Conservation (phyloP, 2,329 filamentous ascomycete genomes). For the Ustulina deusta region DNA sequence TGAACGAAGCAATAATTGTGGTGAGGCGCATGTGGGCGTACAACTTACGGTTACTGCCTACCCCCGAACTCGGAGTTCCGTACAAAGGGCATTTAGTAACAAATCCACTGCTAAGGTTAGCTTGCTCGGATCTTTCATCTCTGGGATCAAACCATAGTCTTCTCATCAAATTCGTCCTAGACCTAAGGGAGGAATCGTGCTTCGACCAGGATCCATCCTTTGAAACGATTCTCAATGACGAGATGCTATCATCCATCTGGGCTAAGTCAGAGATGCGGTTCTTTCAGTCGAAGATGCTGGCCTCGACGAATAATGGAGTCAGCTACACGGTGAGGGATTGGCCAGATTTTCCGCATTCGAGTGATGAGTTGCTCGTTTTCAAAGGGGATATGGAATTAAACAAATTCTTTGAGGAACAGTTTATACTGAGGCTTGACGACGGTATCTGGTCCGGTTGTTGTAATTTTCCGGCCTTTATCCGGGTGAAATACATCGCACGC, state of each 20-base stretch:
- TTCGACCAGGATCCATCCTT: conserved; percentile 1
- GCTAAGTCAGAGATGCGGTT: neutral
- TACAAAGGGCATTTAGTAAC: no score
- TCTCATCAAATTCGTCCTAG: neutral
- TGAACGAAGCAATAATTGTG: neutral
- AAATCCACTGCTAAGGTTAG: neutral
- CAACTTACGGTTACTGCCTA: neutral
- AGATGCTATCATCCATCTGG: neutral
- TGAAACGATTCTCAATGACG: neutral
- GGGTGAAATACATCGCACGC: neutral
- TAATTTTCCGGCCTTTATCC: neutral
- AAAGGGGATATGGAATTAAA: no score
- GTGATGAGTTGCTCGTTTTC: no score
- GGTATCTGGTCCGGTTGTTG: neutral
- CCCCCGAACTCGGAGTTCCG: no score
- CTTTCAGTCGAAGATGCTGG: neutral
- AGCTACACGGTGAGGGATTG: no score
- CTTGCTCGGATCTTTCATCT: neutral
- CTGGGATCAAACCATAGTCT: neutral
- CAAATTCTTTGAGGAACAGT: no score
- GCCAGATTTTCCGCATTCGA: no score
- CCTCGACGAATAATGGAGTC: no score
- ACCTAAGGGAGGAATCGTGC: neutral
- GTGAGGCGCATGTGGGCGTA: neutral
- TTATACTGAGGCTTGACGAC: no score